Conservation (phyloP, 352 stramenopile genomes). For the Globisporangium yorkense region DNA sequence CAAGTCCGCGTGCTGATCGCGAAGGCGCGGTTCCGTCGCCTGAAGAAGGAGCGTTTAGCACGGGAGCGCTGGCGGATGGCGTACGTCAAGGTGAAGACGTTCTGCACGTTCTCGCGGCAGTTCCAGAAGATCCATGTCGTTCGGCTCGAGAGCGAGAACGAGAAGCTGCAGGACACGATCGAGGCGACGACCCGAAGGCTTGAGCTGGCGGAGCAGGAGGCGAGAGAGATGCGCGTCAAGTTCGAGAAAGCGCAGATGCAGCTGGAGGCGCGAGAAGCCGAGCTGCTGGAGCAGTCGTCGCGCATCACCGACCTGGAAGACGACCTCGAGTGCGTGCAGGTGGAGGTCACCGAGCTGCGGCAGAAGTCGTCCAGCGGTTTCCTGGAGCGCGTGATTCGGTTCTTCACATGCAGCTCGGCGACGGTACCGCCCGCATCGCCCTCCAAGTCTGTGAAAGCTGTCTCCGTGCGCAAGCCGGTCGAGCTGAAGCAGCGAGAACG, state of each 20-base stretch:
- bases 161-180: conserved; percentile 31
- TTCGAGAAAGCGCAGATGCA: conserved; percentile 50
- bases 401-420: conserved; percentile 77
- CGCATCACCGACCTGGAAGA: conserved; percentile 54
- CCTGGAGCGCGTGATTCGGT: conserved; percentile 74
- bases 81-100: conserved; percentile 53
- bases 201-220: conserved; percentile 35
- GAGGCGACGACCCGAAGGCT: conserved; percentile 34
- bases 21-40: conserved; percentile 47
- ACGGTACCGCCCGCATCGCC: conserved; percentile 40
- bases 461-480: conserved; percentile 28
- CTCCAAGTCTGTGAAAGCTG: conserved; percentile 11
- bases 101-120: conserved; percentile 52
- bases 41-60: conserved; percentile 64
- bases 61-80: conserved; percentile 61
- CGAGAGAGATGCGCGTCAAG: conserved; percentile 36
- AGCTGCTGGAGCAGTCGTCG: conserved; percentile 54
- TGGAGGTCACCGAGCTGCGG: conserved; percentile 45
- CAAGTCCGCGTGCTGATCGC: conserved; percentile 60
- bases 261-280: conserved; percentile 41
- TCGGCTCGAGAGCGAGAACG: conserved; percentile 67
- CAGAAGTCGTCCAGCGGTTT: conserved; percentile 31
- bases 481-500: conserved; percentile 18
- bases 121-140: conserved; percentile 65
- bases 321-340: conserved; percentile 41